Conservation (phyloP, 202 grass and related monocot species). For the Panicum virgatum region DNA sequence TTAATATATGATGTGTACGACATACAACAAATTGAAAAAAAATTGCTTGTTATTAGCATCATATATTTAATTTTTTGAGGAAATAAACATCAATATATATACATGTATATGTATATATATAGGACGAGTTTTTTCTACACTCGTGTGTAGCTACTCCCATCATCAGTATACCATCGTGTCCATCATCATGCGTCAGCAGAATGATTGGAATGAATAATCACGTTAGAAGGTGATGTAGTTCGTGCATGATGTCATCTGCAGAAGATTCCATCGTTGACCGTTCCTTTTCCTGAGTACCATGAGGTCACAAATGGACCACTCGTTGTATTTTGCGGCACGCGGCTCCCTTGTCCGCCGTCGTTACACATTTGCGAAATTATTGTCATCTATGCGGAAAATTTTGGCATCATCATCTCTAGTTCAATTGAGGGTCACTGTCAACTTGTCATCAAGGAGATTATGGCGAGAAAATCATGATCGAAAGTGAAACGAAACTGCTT, state of each 20-base stretch:
- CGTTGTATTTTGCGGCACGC: not conserved
- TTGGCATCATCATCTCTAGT: not conserved
- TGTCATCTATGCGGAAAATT: not conserved
- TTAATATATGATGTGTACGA: no score
- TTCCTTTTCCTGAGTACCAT: not conserved
- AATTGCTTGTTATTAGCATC: no score
- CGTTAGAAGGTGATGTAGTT: not conserved
- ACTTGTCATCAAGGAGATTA: not conserved
- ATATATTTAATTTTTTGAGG: no score
- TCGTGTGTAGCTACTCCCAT: no score
- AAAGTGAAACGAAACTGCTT: not conserved
- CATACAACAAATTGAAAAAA: no score
- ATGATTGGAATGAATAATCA: not conserved
- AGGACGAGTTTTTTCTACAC: no score
- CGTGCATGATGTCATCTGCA: not conserved
- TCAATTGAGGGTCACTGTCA: not conserved
- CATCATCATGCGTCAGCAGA: not conserved
- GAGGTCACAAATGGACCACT: not conserved
- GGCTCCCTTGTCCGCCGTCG: not conserved
- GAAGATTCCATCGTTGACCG: not conserved
- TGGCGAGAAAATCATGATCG: not conserved
- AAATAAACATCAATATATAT: no score
- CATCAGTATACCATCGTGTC: no score
- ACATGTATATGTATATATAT: no score
- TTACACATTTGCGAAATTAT: not conserved